These are phyloP conservation scores for Perilla frutescens DNA, from an alignment of 257 asterid species.

Conservation along the genomic window DNA sequence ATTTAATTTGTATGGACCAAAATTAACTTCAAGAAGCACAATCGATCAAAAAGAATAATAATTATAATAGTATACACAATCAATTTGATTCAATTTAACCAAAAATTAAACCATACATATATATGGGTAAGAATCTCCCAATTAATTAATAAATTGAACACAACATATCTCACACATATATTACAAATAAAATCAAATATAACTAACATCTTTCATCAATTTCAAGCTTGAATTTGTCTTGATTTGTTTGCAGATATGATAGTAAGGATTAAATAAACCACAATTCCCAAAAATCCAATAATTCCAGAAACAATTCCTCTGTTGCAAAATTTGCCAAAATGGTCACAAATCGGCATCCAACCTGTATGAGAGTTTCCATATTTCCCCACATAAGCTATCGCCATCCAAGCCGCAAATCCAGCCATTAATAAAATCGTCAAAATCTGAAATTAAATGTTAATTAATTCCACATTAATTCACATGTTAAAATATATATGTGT, in stretches of 20 bases:
- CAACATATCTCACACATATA: not conserved
- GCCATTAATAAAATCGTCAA: slow-evolving; percentile 53
- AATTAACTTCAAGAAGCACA: not conserved
- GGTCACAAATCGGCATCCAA: slow-evolving; percentile 69
- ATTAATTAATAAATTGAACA: not conserved
- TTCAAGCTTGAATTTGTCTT: slow-evolving; percentile 22
- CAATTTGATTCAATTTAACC: not conserved
- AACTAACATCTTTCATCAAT: too few species aligned
- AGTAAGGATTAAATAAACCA: slow-evolving; percentile 48
- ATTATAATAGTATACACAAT: too few species aligned
- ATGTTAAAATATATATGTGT: too few species aligned
- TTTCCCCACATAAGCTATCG: slow-evolving; percentile 60
- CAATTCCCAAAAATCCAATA: slow-evolving; percentile 40
- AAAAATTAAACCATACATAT: not conserved
- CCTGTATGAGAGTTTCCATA: slow-evolving; percentile 58
- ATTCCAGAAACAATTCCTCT: slow-evolving; percentile 29
- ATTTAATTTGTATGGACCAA: too few species aligned
- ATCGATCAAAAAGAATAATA: too few species aligned
- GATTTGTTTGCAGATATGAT: slow-evolving; percentile 52
- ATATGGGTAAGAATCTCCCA: slow-evolving; percentile 5
- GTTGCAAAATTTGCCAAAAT: slow-evolving; percentile 60
- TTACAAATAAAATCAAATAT: not conserved
- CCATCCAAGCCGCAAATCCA: slow-evolving; percentile 58
- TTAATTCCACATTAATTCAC: too few species aligned
- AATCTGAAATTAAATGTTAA: slow-evolving; percentile 30